These are phyloP conservation scores for Exserohilum rostratum DNA, from an alignment of 2,329 filamentous ascomycete species.

Conservation along the genomic window DNA sequence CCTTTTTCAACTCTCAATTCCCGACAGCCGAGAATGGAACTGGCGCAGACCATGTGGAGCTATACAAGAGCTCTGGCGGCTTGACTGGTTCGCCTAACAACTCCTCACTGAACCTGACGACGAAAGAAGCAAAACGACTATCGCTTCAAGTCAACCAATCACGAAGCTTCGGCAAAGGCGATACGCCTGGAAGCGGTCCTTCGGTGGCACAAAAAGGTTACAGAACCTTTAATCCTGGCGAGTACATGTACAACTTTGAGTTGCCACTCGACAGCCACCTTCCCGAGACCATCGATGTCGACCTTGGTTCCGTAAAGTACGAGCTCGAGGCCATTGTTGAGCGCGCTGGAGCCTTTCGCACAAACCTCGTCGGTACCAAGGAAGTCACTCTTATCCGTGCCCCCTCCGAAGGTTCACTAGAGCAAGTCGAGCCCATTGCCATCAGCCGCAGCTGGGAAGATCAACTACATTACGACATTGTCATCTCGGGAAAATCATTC, in stretches of 20 bases:
- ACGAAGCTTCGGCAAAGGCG: slow-evolving; percentile 82
- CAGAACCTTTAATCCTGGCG: slow-evolving; percentile 79
- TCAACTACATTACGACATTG: slow-evolving; percentile 92
- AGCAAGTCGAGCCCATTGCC: slow-evolving; percentile 90
- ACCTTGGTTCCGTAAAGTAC: slow-evolving; percentile 86
- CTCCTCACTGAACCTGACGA: slow-evolving; percentile 52
- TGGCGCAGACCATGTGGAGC: slow-evolving; percentile 67
- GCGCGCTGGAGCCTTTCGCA: slow-evolving; percentile 85
- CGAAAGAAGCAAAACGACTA: slow-evolving; percentile 67
- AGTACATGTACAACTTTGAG: slow-evolving; percentile 80
- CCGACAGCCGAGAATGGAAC: slow-evolving; percentile 64
- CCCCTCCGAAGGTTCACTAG: slow-evolving; percentile 84
- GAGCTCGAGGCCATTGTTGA: slow-evolving; percentile 85
- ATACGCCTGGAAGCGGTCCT: slow-evolving; percentile 62
- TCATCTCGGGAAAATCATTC: slow-evolving; percentile 95
- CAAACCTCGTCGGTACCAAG: slow-evolving; percentile 80
- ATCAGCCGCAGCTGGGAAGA: slow-evolving; percentile 95
- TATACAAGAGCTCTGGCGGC: slow-evolving; percentile 54
- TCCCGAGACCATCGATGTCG: slow-evolving; percentile 84
- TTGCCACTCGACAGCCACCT: slow-evolving; percentile 79
- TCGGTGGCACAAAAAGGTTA: slow-evolving; percentile 78
- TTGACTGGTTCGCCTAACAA: slow-evolving; percentile 55
- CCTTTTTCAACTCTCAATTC: slow-evolving; percentile 85
- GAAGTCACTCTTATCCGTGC: slow-evolving; percentile 85
- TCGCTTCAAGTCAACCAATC: slow-evolving; percentile 83